These are phyloP conservation scores for Eragrostis tef DNA, from an alignment of 202 grass and related monocot genomes.

Conservation along the genomic window DNA sequence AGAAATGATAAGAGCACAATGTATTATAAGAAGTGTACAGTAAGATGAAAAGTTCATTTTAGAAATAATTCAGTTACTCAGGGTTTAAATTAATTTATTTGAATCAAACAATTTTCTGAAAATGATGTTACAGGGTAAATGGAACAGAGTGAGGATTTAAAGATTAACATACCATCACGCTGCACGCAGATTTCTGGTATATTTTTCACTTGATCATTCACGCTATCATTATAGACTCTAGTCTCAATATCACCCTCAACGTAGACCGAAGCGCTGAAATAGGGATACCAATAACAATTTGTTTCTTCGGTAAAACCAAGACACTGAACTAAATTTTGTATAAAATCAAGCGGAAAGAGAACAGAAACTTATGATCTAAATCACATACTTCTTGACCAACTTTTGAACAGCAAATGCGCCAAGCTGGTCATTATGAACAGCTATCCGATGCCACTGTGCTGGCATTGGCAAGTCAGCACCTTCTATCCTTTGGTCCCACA, in stretches of 20 bases:
- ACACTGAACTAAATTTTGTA: constrained; percentile 3
- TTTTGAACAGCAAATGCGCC: constrained; percentile 84
- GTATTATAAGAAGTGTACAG: background rate
- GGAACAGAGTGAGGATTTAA: background rate
- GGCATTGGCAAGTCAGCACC: constrained; percentile 66
- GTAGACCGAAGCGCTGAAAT: constrained; percentile 73
- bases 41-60: background rate
- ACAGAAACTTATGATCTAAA: constrained; percentile 33
- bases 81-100: background rate
- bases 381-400: constrained; percentile 82
- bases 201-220: constrained; percentile 70
- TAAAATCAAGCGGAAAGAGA: background rate
- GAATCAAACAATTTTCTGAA: background rate
- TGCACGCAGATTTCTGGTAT: constrained; percentile 87
- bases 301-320: constrained; percentile 20
- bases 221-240: constrained; percentile 80
- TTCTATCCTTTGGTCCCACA: constrained; percentile 86
- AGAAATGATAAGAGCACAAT: background rate
- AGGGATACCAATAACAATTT: background rate
- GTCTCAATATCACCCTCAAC: constrained; percentile 97
- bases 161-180: constrained; percentile 74
- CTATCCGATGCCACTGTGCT: constrained; percentile 89
- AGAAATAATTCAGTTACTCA: constrained; percentile 8
- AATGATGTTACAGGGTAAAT: background rate
- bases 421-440: constrained; percentile 68